These are phyloP conservation scores for Scheffersomyces insectosa DNA, from an alignment of 1,139 yeast species.

Conservation along the genomic window DNA sequence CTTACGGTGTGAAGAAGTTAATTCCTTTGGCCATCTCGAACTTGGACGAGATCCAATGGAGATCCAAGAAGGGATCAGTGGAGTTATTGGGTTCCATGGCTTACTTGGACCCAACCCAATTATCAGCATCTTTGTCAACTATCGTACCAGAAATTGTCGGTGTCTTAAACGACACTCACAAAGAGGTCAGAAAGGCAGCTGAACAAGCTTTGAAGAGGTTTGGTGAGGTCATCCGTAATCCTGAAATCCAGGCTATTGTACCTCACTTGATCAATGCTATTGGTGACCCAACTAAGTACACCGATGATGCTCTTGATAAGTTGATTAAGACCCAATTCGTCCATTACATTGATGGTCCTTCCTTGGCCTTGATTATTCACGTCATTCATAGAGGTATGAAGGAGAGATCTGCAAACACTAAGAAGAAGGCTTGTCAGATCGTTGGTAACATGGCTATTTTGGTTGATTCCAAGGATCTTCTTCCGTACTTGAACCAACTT, in stretches of 20 bases:
- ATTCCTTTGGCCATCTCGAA: conserved; percentile 89
- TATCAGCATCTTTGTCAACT: conserved; percentile 82
- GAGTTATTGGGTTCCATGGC: conserved; percentile 98
- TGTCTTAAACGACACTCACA: conserved; percentile 91
- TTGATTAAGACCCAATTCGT: conserved; percentile 90
- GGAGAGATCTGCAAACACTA: conserved; percentile 88
- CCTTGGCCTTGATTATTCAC: conserved; percentile 90
- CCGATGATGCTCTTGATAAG: conserved; percentile 85
- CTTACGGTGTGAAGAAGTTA: conserved; percentile 86
- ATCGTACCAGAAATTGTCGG: conserved; percentile 97
- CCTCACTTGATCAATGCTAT: conserved; percentile 91
- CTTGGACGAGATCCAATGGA: conserved; percentile 90
- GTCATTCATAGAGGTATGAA: conserved; percentile 95
- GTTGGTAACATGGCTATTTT: conserved; percentile 98
- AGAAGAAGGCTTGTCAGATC: conserved; percentile 94
- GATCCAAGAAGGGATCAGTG: conserved; percentile 95
- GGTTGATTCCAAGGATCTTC: conserved; percentile 82
- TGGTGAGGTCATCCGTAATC: conserved; percentile 96
- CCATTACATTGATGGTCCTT: conserved; percentile 97
- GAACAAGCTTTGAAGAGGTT: conserved; percentile 85
- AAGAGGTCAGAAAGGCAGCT: conserved; percentile 95
- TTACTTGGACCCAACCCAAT: conserved; percentile 89
- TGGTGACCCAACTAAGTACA: conserved; percentile 90
- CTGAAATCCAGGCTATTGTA: conserved; percentile 89
- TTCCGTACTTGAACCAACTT: conserved; percentile 77